Conservation (phyloP, 192 early-diverging fungal species). For the Coemansia asiatica region DNA sequence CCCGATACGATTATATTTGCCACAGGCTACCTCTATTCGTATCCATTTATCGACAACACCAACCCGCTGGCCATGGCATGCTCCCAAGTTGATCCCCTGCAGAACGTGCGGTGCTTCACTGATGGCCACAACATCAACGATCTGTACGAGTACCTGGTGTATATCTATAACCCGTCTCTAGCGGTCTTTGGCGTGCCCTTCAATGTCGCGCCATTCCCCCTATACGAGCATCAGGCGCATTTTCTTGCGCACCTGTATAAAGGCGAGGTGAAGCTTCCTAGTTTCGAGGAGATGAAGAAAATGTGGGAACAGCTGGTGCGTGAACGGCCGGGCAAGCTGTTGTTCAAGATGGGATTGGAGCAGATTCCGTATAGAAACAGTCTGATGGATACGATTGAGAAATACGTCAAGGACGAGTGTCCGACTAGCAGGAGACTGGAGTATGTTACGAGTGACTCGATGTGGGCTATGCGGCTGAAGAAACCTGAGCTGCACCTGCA, state of each 20-base stretch:
- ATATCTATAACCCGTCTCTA: slow-evolving; percentile 56
- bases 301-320: slow-evolving; percentile 15
- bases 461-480: neutral
- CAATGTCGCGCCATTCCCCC: slow-evolving; percentile 60
- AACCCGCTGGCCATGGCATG: slow-evolving; percentile 2
- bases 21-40: slow-evolving; percentile 65
- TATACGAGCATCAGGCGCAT: slow-evolving; percentile 61
- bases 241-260: slow-evolving; percentile 48
- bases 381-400: slow-evolving; percentile 9
- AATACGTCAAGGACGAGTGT: neutral
- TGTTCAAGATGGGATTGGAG: slow-evolving; percentile 16
- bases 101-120: slow-evolving; percentile 17
- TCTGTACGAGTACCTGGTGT: slow-evolving; percentile 54
- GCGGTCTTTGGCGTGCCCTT: slow-evolving; percentile 62
- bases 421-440: neutral
- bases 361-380: slow-evolving; percentile 29
- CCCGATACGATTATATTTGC: slow-evolving; percentile 61
- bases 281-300: slow-evolving; percentile 22
- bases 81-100: neutral
- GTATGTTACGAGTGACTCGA: neutral
- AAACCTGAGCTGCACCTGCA: neutral
- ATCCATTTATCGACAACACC: slow-evolving; percentile 57
- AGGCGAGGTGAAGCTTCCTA: slow-evolving; percentile 27
- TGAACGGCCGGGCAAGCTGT: neutral
- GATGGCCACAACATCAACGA: slow-evolving; percentile 44